Base-by-base conservation (phyloP, 768 basidiomycete species). In the Trametes villosa region DNA sequence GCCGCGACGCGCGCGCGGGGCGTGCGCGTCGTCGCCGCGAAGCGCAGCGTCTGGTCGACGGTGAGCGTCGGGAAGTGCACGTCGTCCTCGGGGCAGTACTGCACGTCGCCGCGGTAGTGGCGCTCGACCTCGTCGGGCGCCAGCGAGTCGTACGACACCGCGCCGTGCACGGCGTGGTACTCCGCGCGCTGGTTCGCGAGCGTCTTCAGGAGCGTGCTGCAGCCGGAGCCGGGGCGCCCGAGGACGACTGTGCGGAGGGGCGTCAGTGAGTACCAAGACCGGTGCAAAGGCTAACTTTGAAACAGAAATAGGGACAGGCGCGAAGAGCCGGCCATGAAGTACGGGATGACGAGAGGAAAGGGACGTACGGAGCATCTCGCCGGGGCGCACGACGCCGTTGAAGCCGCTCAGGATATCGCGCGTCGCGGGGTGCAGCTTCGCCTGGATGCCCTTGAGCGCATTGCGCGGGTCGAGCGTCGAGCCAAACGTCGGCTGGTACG, bases 21-120 rank as follows among this genome's bases (percentile, higher is more conserved):
- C 4, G 83, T 83, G 26, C 92, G 87, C 18, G 84, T 87, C 63
- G 79, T 82, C 0, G 87, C 81, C 0, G 89, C 87, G 58, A 92
- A 90, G 17, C 71, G 76, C 30, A 97, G 78, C 0, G 92, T 93
- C 69, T 93, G 82, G 48, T 83, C 81, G 31, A 94, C 91, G 6
- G 89, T 91, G 27, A 96, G 80, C 11, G 89, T 91, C 6, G 93
- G 89, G 65, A 94, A 90, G 70, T 94, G 92, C 1, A 91, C 78
- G 69, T 96, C 92, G 66, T 94, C 92, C 76, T 92, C 92, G 0
- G 91, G 89, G 60, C 83, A 88, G 70, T 92, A 94, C 55, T 84
- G 83, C 2, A 92, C 86, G 68, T 92, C 92, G 17, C 94, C 94
- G 3, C 88, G 87, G 70, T 85, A 89, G 52, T 82, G 81, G 60